phyloP scores from a whole-genome alignment of 108 stramenopile species.

The Skeletonema costatum region DNA sequence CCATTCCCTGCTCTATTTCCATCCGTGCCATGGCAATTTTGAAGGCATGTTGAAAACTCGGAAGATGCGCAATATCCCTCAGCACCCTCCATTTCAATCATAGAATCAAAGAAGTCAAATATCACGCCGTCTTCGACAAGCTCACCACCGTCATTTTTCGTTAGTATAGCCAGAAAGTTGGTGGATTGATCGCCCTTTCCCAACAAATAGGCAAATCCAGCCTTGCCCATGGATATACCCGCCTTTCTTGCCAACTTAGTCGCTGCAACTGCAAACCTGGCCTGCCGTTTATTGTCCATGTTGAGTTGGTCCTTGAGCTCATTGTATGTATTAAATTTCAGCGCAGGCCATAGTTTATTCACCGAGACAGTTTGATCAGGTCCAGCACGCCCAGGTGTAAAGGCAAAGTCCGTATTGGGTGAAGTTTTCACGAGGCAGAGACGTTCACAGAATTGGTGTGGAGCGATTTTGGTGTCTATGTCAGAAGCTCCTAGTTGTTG shows the following conservation, averaged over 20 bases:
- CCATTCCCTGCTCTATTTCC: slow-evolving; percentile 4
- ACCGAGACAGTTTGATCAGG: background rate
- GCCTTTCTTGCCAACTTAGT: background rate
- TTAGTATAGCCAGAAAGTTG: background rate
- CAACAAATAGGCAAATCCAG: background rate
- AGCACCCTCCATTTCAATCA: background rate
- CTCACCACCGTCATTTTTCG: background rate
- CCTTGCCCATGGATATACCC: background rate
- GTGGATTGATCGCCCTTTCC: background rate
- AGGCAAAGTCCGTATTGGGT: background rate
- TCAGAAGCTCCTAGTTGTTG: background rate
- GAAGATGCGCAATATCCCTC: slow-evolving; percentile 10
- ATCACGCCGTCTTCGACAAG: background rate
- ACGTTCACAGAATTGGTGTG: slow-evolving; percentile 2
- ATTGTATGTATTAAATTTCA: slow-evolving; percentile 1
- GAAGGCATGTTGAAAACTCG: slow-evolving; percentile 15
- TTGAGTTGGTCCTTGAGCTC: slow-evolving; percentile 2
- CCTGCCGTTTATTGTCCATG: background rate
- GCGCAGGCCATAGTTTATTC: slow-evolving; percentile 12
- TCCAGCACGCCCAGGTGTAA: background rate
- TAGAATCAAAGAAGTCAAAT: slow-evolving; percentile 12
- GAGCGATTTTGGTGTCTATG: slow-evolving; percentile 6
- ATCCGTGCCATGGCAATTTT: slow-evolving; percentile 12
- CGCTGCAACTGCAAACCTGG: background rate
- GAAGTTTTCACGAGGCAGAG: slow-evolving; percentile 2